Evolutionary conservation across 2,329 filamentous ascomycete species (phyloP).

Genomic region (Fusarium armeniacum): DNA sequence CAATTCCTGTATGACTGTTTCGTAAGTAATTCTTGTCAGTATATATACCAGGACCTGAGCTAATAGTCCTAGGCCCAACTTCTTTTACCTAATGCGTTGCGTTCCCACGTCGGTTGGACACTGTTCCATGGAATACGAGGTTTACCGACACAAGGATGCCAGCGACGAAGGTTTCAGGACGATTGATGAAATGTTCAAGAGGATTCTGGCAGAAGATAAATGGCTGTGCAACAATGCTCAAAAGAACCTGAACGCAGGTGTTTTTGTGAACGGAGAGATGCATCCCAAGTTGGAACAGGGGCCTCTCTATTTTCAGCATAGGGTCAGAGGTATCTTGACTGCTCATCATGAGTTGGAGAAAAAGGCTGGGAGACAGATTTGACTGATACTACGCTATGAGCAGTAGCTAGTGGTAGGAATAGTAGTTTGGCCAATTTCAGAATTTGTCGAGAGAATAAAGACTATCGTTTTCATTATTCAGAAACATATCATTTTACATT

Average conservation of each 20-base stretch:
- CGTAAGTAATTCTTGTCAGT: background rate
- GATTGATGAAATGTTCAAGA: constrained; percentile 13
- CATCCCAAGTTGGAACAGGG: background rate
- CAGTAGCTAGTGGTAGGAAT: too few species aligned
- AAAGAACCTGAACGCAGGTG: constrained; percentile 7
- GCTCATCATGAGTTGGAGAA: background rate
- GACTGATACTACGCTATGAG: too few species aligned
- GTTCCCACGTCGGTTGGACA: background rate
- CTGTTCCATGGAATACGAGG: constrained; percentile 27
- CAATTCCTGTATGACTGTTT: constrained; percentile 36
- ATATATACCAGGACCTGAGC: constrained; percentile 50
- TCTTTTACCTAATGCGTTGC: constrained; percentile 29
- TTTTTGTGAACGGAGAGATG: background rate
- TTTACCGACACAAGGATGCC: constrained; percentile 29
- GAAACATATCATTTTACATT: background rate
- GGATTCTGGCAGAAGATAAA: constrained; percentile 20
- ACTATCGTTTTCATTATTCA: accelerated
- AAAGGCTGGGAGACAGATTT: background rate
- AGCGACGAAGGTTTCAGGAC: constrained; percentile 13
- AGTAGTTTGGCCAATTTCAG: too few species aligned
- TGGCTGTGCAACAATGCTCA: constrained; percentile 16
- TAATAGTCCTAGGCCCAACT: constrained; percentile 56
- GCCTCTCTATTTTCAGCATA: constrained; percentile 1
- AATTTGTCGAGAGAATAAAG: background rate
- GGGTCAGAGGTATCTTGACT: background rate